Evolutionary conservation across 352 stramenopile species (phyloP), one percentile per base, ranked within the genome.

Genomic region (Aphanomyces astaci): DNA sequence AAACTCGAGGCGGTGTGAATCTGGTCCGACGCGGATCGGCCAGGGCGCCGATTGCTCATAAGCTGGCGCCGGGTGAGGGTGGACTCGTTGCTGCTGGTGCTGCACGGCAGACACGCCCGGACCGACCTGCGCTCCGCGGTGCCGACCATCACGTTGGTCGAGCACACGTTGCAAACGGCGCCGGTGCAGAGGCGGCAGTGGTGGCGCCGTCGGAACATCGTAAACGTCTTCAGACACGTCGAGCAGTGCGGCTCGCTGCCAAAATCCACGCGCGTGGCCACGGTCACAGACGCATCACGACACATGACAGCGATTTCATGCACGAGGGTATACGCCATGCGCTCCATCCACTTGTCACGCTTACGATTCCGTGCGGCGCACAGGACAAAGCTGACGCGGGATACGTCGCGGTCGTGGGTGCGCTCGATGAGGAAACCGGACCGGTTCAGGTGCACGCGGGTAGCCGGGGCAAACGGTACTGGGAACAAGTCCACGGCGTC

Each of bases 121-220:
- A 65, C 56, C 11, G 32, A 32, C n/a, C 32, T 51, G 5, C 56
- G 56, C 31, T 48, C 56, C 15, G 22, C 31, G 10, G 32, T 17
- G 56, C 56, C 56, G 25, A 65, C 11, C 11, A 39, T 51, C 17
- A 65, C 22, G 9, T 7, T 65, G 32, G 56, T 88, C 64, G 82
- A 90, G 74, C 85, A 93, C n/a, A 81, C 78, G 0, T 78, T 78
- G 43, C 85, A 93, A 67, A 84, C 90, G 67, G 90, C 84, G 19
- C 82, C 82, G 2, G 82, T 84, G 66, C 85, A 93, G 28, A 93
- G 75, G 22, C 85, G 79, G 55, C 85, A 93, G 75, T 93, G 85
- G 62, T 93, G 85, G 19, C 81, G 80, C 15, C 85, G 80, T 62
- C 90, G 79, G 3, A 93, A 73, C 25, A 93, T 56, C 4, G 74